Base-by-base conservation (phyloP, 805 yeast genomes). In the Nakazawaea sp. region DNA sequence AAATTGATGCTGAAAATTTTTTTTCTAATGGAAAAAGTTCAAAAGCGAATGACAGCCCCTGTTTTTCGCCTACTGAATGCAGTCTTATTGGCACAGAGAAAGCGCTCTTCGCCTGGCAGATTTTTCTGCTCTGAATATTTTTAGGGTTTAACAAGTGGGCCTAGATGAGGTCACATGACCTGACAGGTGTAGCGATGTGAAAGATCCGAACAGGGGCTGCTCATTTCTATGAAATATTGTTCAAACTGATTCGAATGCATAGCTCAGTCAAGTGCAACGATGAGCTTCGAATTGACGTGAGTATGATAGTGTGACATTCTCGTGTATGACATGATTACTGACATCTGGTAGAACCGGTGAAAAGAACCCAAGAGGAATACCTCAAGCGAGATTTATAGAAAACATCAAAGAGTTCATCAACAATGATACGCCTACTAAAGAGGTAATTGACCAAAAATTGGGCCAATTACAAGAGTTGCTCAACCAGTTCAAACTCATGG, bases 371-470 rank as follows among this genome's bases (percentile, higher is more conserved):
- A 72, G 97, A 45, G 98, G 98, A 3, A 92, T 92, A 40, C 98
- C 98, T 5, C 83, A 85, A 53, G 98, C 98, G 1, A 96, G 94
- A 28, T 92, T 92, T 58, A 78, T 92, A 36, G 94, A 83, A 44
- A 75, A 77, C 40, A 92, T 89, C 8, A 92, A 78, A 39, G 81
- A 76, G 34, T 75, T 78, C 47, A 72, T 88, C 44, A 81, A 77
- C 38, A 50, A 52, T 8, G 53, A 52, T 32, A 50, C 55, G 11
- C 50, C 58, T 29, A 52, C 61, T 11, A 33, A 38, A 12, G 47
- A 45, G 30, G 56, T 55, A 15, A 62, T 59, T 40, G 56, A 59
- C 17, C 45, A 53, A 12, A 46, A 70, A 30, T 68, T 82, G 25
- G 73, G 90, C 63, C 67, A 70, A 33, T 72, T 82, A 48, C 96